Evolutionary conservation across 1,284 basidiomycete species (phyloP), one percentile per base, ranked within the genome.

Genomic region (Tausonia pullulans): DNA sequence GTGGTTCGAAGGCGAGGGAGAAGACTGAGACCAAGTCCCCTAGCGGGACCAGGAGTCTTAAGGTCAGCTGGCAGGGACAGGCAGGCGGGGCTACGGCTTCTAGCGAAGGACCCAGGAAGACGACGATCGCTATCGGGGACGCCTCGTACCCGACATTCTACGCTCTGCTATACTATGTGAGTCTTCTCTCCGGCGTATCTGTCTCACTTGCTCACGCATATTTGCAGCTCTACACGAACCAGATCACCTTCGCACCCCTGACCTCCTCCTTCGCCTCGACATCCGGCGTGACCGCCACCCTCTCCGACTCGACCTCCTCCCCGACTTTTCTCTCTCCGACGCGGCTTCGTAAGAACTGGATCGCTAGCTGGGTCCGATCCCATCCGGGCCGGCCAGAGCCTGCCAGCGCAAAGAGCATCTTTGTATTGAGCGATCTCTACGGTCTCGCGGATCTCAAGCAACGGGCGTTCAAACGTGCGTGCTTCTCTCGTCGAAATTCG

Each of bases 391-490:
- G 82, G 51, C 87, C 87, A 0, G 78, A 81, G n/a, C 90, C 90
- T 0, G 89, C 88, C 70, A 89, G 87, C 39, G 88, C 90, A 10
- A 93, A 93, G 76, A 86, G 90, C 3, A 84, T 87, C 16, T 93
- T 90, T 73, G 80, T 88, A 53, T 79, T 92, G 16, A 88, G 89
- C 3, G 89, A 91, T 70, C 82, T 60, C 43, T 78, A 89, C 45
- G 84, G 84, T 68, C 77, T 90, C 48, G 72, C 77, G 45, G 87
- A 88, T 50, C 75, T 90, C 62, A 87, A 85, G 72, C 80, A 82
- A 27, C 81, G 85, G 59, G 87, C 88, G 27, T 83, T 84, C 66
- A 80, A 84, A 73, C 56, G 84, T 83, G 27, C 27, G 27, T 27
- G 71, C 40, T 65, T 46, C 2, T 54, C 27, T 27, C 27, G 27